Percentiles rank a stretch among this genome's conserved stretches.
Evolutionary conservation across 768 basidiomycete genomes (phyloP).

Genomic region (Hemileccinum rubropunctum): DNA sequence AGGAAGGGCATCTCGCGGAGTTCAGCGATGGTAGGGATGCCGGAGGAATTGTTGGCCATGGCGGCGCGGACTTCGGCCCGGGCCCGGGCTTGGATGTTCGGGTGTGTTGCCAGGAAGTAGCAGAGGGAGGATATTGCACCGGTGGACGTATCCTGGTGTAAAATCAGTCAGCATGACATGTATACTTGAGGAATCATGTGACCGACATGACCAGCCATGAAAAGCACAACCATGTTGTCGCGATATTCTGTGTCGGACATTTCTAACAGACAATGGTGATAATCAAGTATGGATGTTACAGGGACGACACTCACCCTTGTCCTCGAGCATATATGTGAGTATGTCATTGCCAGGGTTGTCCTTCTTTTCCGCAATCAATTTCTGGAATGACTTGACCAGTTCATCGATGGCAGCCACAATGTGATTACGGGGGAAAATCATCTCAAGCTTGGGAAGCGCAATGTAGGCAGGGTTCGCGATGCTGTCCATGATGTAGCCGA

Average conservation of each 20-base stretch:
- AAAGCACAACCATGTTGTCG: background rate
- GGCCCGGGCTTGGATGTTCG: background rate
- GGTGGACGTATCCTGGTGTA: background rate
- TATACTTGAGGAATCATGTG: background rate
- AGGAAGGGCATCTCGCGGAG: background rate
- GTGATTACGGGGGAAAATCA: background rate
- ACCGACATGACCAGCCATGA: background rate
- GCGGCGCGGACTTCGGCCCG: background rate
- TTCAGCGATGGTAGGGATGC: background rate
- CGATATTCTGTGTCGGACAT: background rate
- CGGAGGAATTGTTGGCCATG: background rate
- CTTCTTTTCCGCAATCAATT: background rate
- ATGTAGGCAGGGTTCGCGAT: background rate
- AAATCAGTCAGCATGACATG: background rate
- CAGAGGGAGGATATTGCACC: background rate
- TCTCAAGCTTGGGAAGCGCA: background rate
- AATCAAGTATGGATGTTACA: background rate
- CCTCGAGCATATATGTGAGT: conserved; percentile 6
- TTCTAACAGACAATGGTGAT: background rate
- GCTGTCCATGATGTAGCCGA: background rate
- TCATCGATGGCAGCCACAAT: background rate
- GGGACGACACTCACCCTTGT: background rate
- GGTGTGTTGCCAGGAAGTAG: background rate
- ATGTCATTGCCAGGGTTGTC: conserved; percentile 2
- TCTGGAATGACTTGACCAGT: background rate